These are phyloP conservation scores for Aspergillus hiratsukae DNA, from an alignment of 2,329 filamentous ascomycete genomes.

Conservation along the genomic window DNA sequence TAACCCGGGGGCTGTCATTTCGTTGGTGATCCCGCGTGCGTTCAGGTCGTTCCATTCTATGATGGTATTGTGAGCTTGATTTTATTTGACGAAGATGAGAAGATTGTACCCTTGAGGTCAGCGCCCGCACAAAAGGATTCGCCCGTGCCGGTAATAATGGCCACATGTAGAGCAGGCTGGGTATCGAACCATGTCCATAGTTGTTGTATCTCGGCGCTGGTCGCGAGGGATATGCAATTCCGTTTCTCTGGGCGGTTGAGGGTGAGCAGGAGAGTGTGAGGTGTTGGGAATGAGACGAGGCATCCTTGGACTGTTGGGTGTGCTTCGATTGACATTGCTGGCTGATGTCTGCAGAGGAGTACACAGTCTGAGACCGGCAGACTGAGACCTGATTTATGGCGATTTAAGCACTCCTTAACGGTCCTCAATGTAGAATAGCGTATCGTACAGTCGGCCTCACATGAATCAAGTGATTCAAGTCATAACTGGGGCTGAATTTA, in stretches of 20 bases:
- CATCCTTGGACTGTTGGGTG: conserved; percentile 19
- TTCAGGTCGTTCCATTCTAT: conserved; percentile 53
- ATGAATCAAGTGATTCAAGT: too few relatives aligned
- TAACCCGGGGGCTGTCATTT: conserved; percentile 51
- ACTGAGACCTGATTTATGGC: too few relatives aligned
- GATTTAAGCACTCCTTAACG: too few relatives aligned
- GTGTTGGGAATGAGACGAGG: conserved; percentile 39
- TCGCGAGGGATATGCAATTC: conserved; percentile 41
- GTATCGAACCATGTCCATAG: conserved; percentile 59
- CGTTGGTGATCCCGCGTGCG: conserved; percentile 25
- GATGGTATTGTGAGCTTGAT: not conserved
- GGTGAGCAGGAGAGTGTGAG: conserved; percentile 39
- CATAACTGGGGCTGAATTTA: too few relatives aligned
- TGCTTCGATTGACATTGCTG: conserved; percentile 3
- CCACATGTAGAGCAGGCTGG: conserved; percentile 58
- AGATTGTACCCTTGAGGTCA: conserved; percentile 53
- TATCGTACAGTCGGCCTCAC: too few relatives aligned
- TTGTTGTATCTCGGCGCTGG: conserved; percentile 40
- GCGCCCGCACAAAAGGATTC: conserved; percentile 65
- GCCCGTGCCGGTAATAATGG: conserved; percentile 59
- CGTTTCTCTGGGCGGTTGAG: conserved; percentile 38
- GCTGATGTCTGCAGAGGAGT: not conserved
- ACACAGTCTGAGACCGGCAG: too few relatives aligned
- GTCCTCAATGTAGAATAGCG: too few relatives aligned
- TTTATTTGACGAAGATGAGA: not conserved